Percentiles rank a stretch among this genome's conserved stretches.
Evolutionary conservation across 2,329 filamentous ascomycete species (phyloP).

Genomic region (Ascochyta clinopodiicola): DNA sequence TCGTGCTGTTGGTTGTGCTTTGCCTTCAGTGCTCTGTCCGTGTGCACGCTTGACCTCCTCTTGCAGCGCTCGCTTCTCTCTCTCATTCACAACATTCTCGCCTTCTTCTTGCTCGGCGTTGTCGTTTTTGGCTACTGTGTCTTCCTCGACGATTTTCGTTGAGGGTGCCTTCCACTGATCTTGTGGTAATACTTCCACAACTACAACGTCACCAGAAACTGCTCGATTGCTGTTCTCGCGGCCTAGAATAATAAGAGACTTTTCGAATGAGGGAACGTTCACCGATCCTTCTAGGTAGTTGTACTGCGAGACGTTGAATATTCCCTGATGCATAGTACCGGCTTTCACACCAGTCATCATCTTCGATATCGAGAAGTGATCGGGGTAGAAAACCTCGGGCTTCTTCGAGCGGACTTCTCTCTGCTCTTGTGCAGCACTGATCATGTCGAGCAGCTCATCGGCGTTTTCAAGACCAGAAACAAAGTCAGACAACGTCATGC

Average conservation of each 20-base stretch:
- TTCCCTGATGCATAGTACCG: conserved; percentile 88
- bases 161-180: conserved; percentile 98
- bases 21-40: conserved; percentile 74
- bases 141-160: conserved; percentile 94
- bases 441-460: conserved; percentile 89
- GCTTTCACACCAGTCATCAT: conserved; percentile 93
- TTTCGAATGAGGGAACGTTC: conserved; percentile 87
- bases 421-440: conserved; percentile 77
- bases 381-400: conserved; percentile 79
- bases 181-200: conserved; percentile 89
- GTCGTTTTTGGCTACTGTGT: conserved; percentile 88
- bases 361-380: conserved; percentile 87
- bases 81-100: conserved; percentile 80
- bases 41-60: conserved; percentile 90
- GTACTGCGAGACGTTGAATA: conserved; percentile 95
- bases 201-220: conserved; percentile 89
- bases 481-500: conserved; percentile 73
- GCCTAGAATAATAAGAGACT: conserved; percentile 84
- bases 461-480: conserved; percentile 84
- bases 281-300: conserved; percentile 97
- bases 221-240: conserved; percentile 96
- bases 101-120: conserved; percentile 83
- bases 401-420: conserved; percentile 69
- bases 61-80: conserved; percentile 83
- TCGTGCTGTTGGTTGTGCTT: conserved; percentile 86